phyloP scores from a whole-genome alignment of 495 filamentous ascomycete species.

The Saxispiralis lemnorum region DNA sequence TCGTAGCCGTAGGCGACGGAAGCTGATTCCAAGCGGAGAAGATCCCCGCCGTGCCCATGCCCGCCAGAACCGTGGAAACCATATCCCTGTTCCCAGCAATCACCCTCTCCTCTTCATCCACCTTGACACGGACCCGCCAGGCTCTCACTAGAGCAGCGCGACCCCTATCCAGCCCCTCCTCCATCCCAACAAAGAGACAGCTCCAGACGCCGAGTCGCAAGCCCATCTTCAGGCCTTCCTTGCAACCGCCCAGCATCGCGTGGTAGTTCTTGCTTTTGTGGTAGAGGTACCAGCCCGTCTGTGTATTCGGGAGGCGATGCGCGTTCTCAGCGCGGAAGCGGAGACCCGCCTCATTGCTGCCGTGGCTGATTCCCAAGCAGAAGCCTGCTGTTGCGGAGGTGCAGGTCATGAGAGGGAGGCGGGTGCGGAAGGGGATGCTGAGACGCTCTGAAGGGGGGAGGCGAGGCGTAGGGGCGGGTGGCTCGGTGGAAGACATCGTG shows the following conservation, averaged over 20 bases:
- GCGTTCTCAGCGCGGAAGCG: slow-evolving; percentile 89
- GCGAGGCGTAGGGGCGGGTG: no score
- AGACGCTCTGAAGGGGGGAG: slow-evolving; percentile 30
- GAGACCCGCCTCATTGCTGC: slow-evolving; percentile 52
- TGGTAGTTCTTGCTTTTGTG: slow-evolving; percentile 96
- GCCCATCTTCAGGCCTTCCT: slow-evolving; percentile 62
- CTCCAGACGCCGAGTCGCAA: slow-evolving; percentile 48
- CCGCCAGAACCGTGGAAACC: slow-evolving; percentile 59
- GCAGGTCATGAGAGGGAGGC: slow-evolving; percentile 42
- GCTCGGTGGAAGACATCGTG: no score
- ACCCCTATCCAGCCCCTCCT: slow-evolving; percentile 60
- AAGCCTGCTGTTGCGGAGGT: slow-evolving; percentile 41
- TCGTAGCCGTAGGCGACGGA: slow-evolving; percentile 61
- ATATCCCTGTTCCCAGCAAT: slow-evolving; percentile 54
- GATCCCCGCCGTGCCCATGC: slow-evolving; percentile 59
- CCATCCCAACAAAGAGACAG: slow-evolving; percentile 51
- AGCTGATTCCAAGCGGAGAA: slow-evolving; percentile 80
- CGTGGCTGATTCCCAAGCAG: slow-evolving; percentile 47
- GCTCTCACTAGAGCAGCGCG: slow-evolving; percentile 13
- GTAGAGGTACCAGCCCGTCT: slow-evolving; percentile 85
- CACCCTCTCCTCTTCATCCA: slow-evolving; percentile 15
- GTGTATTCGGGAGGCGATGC: slow-evolving; percentile 66
- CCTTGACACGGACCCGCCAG: slow-evolving; percentile 13
- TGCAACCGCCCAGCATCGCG: slow-evolving; percentile 50
- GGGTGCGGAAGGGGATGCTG: slow-evolving; percentile 41